These are phyloP conservation scores for Xylaria castorea DNA, from an alignment of 495 filamentous ascomycete genomes.

Conservation along the genomic window DNA sequence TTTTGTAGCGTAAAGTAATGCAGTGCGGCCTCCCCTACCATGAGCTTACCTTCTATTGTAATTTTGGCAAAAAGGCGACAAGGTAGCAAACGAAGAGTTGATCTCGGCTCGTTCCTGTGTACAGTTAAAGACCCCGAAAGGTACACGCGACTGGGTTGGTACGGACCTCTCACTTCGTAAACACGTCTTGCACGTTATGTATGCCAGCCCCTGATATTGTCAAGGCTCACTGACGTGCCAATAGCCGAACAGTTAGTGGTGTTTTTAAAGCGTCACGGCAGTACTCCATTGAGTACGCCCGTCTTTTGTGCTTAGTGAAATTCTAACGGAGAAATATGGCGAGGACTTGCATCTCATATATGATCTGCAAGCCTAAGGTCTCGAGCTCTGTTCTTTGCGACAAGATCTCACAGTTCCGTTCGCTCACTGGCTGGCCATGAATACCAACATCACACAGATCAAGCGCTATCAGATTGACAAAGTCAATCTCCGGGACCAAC, in stretches of 20 bases:
- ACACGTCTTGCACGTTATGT: background rate
- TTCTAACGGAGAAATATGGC: conserved; percentile 86
- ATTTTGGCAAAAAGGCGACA: too few relatives aligned
- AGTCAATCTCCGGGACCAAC: conserved; percentile 66
- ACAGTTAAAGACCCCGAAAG: too few relatives aligned
- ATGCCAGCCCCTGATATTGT: background rate
- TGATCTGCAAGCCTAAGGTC: conserved; percentile 87
- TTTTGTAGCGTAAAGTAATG: too few relatives aligned
- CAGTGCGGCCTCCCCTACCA: too few relatives aligned
- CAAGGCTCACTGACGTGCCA: background rate
- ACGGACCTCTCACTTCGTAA: too few relatives aligned
- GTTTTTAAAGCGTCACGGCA: conserved; percentile 52
- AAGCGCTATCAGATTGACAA: conserved; percentile 94
- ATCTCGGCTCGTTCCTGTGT: too few relatives aligned
- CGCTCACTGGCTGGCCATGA: conserved; percentile 90
- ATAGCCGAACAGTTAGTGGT: conserved; percentile 40
- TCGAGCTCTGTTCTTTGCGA: conserved; percentile 83
- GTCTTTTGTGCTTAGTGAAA: too few relatives aligned
- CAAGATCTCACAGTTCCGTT: conserved; percentile 91
- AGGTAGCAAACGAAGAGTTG: too few relatives aligned
- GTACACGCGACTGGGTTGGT: background rate
- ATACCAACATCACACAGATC: conserved; percentile 72
- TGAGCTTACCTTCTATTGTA: too few relatives aligned
- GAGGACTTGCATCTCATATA: conserved; percentile 87
- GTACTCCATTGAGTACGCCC: conserved; percentile 53